A percentile compares a stretch with the other conserved stretches of the same genome.
These are phyloP conservation scores for Phytophthora hybrid DNA, from an alignment of 352 stramenopile species.

Conservation along the genomic window DNA sequence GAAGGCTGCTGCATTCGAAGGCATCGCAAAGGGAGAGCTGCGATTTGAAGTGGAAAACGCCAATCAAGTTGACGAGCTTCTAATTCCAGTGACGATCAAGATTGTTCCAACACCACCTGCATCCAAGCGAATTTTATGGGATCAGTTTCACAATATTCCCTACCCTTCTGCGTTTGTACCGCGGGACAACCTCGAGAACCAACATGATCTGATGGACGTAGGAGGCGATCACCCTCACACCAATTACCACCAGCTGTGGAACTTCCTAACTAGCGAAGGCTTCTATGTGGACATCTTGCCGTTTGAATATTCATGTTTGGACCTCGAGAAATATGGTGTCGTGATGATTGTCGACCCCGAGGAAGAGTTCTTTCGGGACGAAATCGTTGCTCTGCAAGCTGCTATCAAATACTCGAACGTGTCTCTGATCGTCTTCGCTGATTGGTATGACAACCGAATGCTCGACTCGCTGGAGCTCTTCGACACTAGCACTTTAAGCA, in stretches of 20 bases:
- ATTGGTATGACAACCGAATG: conserved; percentile 80
- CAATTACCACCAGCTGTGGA: conserved; percentile 89
- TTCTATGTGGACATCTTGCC: conserved; percentile 87
- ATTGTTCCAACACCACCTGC: conserved; percentile 59
- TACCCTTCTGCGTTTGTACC: conserved; percentile 88
- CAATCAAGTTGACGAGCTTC: conserved; percentile 48
- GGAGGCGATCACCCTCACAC: conserved; percentile 87
- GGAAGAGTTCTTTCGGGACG: conserved; percentile 77
- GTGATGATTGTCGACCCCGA: conserved; percentile 87
- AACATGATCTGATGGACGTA: conserved; percentile 72
- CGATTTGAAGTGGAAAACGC: conserved; percentile 58
- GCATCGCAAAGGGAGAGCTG: conserved; percentile 53
- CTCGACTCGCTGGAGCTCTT: conserved; percentile 77
- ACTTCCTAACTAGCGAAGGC: conserved; percentile 64
- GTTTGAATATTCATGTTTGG: conserved; percentile 81
- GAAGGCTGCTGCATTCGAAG: conserved; percentile 44
- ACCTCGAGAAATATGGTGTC: conserved; percentile 73
- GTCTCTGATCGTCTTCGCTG: conserved; percentile 77
- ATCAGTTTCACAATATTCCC: conserved; percentile 90
- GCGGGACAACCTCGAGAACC: conserved; percentile 76
- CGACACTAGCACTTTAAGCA: conserved; percentile 84
- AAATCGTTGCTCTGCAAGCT: conserved; percentile 61
- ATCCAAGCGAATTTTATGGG: conserved; percentile 78
- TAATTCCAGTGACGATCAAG: conserved; percentile 55
- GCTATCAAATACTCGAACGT: conserved; percentile 78